Percentiles rank a stretch among this genome's conserved stretches.
These are phyloP conservation scores for Alternaria conjuncta DNA, from an alignment of 2,329 filamentous ascomycete genomes.

Conservation along the genomic window DNA sequence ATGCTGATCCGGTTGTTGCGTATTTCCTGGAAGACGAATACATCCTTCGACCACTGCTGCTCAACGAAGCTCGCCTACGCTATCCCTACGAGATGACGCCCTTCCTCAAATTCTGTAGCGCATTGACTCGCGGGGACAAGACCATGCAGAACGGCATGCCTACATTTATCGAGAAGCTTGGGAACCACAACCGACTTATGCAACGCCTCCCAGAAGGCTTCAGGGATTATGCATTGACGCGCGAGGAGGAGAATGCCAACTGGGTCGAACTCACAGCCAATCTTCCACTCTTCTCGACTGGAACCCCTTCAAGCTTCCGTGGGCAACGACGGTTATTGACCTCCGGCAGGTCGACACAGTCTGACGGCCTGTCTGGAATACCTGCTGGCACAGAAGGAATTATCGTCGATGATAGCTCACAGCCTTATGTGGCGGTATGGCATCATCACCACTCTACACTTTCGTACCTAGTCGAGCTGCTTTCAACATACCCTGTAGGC, in stretches of 20 bases:
- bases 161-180: slow-evolving; percentile 66
- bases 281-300: slow-evolving; percentile 66
- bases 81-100: slow-evolving; percentile 87
- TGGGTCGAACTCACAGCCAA: slow-evolving; percentile 71
- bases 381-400: slow-evolving; percentile 70
- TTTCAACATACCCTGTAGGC: slow-evolving; percentile 70
- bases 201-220: slow-evolving; percentile 76
- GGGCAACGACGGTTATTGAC: slow-evolving; percentile 34
- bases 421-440: slow-evolving; percentile 77
- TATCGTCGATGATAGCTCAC: slow-evolving; percentile 75
- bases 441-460: slow-evolving; percentile 78
- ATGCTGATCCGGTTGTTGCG: slow-evolving; percentile 50
- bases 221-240: slow-evolving; percentile 74
- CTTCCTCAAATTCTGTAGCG: slow-evolving; percentile 74
- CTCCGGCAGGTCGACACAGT: slow-evolving; percentile 10
- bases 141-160: slow-evolving; percentile 57
- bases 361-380: slow-evolving; percentile 63
- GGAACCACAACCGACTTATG: slow-evolving; percentile 75
- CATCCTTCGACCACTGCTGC: slow-evolving; percentile 62
- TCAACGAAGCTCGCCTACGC: slow-evolving; percentile 73
- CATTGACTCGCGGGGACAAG: slow-evolving; percentile 60
- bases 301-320: slow-evolving; percentile 20
- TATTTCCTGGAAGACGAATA: slow-evolving; percentile 63
- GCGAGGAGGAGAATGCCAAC: slow-evolving; percentile 86
- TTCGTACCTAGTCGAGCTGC: slow-evolving; percentile 76